Evolutionary conservation across 2,329 filamentous ascomycete genomes (phyloP), one percentile per base, ranked within the genome.

Genomic region (Xylogone sp.): DNA sequence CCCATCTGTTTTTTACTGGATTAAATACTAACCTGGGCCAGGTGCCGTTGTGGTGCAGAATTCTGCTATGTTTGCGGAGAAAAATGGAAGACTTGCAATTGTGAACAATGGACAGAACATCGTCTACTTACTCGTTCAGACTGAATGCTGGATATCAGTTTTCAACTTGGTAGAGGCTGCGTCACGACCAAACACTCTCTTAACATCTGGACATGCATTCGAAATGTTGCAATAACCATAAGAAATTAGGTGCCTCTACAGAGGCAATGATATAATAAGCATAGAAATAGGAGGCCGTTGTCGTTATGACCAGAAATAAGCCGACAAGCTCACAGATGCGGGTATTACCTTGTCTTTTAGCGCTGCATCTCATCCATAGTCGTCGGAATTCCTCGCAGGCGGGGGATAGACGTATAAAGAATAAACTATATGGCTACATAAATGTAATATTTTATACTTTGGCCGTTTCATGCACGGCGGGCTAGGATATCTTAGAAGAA

Each of bases 11-110:
- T 27, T 27, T 27, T 5, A 27, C 24, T 27, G 10, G 6, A 27
- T 27, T 27, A 10, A 6, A 27, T 5, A 10, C 24, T 27, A 27
- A 27, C 10, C 24, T 27, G 10, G 19, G 6, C 6, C 42, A 79
- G 71, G 0, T 82, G 77, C 46, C 62, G 47, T 1, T 82, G 78
- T 46, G 59, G 68, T 0, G 59, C 65, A 0, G 24, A 79, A 18
- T 82, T 80, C 57, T 81, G 77, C 57, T 79, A 78, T 39, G 16
- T 62, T 0, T 81, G 77, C 42, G 75, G 75, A 3, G 13, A 19
- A 0, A 2, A 0, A 3, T 78, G 75, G 75, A 72, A 70, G 22
- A 64, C 43, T 0, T 78, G 73, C 22, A 0, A 0, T 0, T 79
- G 75, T 48, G 53, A 34, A 1, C 65, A 66, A 12, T 77, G 71